Evolutionary conservation across 441 rosid genomes (phyloP).

Genomic region (Euphorbia corollata): DNA sequence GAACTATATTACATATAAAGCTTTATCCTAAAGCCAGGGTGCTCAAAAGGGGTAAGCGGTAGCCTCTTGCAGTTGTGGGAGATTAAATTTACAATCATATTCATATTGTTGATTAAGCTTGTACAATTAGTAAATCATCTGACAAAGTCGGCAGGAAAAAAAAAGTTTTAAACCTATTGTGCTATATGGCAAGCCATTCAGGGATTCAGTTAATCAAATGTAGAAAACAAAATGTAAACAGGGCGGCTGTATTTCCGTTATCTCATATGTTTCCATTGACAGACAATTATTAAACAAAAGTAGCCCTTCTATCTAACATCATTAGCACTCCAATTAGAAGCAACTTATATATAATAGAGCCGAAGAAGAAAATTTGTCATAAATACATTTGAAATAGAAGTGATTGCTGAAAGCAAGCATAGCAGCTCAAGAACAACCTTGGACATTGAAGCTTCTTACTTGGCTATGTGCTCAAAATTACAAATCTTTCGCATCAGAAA

Average conservation of each 20-base stretch:
- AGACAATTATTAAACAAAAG: not conserved
- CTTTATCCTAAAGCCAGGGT: not conserved
- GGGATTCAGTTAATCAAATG: not conserved
- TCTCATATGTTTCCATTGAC: not conserved
- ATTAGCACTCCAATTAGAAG: not conserved
- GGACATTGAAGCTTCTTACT: too few relatives aligned
- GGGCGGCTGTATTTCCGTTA: too few relatives aligned
- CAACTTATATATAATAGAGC: not conserved
- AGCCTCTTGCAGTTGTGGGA: not conserved
- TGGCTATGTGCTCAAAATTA: not conserved
- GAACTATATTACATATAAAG: not conserved
- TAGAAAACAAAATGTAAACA: not conserved
- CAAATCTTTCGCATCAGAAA: not conserved
- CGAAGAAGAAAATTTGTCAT: not conserved
- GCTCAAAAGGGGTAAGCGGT: not conserved
- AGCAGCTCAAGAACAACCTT: not conserved
- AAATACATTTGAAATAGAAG: not conserved
- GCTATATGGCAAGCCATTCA: not conserved
- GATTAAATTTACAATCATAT: not conserved
- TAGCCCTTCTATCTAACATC: not conserved
- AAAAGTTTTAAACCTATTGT: not conserved
- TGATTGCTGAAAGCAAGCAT: not conserved
- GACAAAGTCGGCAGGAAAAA: not conserved
- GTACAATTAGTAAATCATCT: not conserved
- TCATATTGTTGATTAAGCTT: not conserved